Conservation (phyloP, 2,329 filamentous ascomycete genomes). For the Sarocladium strictum region DNA sequence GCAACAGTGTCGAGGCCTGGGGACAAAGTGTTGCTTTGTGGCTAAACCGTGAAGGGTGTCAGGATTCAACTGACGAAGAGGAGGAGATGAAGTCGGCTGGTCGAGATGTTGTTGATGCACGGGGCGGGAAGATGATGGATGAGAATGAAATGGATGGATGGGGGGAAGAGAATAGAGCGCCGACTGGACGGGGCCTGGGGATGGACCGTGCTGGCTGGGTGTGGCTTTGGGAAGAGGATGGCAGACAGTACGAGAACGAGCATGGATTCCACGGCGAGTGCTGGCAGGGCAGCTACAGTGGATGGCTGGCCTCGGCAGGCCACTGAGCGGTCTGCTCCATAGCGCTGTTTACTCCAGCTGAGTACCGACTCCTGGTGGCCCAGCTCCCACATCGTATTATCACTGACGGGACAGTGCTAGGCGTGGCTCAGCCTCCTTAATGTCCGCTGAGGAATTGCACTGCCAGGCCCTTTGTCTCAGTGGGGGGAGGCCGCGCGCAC, state of each 20-base stretch:
- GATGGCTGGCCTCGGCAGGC: not conserved
- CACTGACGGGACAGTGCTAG: not conserved
- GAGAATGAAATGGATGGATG: slow-evolving; percentile 10
- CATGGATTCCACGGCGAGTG: too few species aligned
- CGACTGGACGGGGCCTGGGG: slow-evolving; percentile 4
- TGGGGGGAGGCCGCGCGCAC: not conserved
- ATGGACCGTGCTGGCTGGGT: not conserved
- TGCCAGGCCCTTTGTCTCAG: not conserved
- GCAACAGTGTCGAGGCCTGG: not conserved
- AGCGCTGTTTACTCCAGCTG: not conserved
- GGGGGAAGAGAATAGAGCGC: not conserved
- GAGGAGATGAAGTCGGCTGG: not conserved
- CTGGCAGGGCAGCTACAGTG: not conserved
- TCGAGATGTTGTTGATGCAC: slow-evolving; percentile 6
- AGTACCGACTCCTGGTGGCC: not conserved
- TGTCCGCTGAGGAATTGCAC: not conserved
- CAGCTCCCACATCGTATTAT: not conserved
- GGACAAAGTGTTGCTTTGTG: not conserved
- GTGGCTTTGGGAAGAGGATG: not conserved
- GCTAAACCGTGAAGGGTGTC: not conserved
- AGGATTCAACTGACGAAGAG: not conserved
- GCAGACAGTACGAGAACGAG: too few species aligned
- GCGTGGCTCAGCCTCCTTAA: slow-evolving; percentile 1
- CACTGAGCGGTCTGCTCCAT: too few species aligned
- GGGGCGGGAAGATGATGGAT: slow-evolving; percentile 9